Conservation (phyloP, 768 basidiomycete genomes). For the Xerocomellus dryophilus region DNA sequence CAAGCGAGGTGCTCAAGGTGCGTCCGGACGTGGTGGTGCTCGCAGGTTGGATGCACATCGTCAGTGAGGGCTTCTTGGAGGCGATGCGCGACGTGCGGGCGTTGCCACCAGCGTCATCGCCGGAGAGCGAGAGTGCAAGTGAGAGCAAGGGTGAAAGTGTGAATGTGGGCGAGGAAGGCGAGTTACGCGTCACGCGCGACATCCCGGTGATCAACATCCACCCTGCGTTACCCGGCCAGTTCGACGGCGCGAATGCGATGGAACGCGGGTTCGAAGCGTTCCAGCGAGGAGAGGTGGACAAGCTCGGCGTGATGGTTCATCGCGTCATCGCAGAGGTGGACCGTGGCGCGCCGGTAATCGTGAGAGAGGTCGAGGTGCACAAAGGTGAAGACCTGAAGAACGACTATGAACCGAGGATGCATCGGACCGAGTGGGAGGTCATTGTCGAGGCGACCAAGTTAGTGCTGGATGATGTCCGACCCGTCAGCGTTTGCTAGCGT, state of each 20-base stretch:
- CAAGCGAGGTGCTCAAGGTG: slow-evolving; percentile 56
- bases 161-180: slow-evolving; percentile 34
- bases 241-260: slow-evolving; percentile 92
- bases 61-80: slow-evolving; percentile 78
- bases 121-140: background rate
- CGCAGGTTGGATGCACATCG: slow-evolving; percentile 99
- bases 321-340: slow-evolving; percentile 92
- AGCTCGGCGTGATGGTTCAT: slow-evolving; percentile 91
- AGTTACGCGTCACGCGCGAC: slow-evolving; percentile 13
- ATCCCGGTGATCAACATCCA: slow-evolving; percentile 95
- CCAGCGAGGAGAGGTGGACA: slow-evolving; percentile 71
- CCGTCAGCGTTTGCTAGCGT: slow-evolving; percentile 1
- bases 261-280: slow-evolving; percentile 88
- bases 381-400: slow-evolving; percentile 68
- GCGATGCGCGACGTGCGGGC: slow-evolving; percentile 46
- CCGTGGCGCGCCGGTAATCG: slow-evolving; percentile 82
- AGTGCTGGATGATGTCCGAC: slow-evolving; percentile 55
- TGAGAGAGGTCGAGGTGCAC: slow-evolving; percentile 70
- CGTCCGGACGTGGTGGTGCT: slow-evolving; percentile 85
- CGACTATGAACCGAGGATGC: slow-evolving; percentile 70
- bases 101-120: background rate
- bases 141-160: background rate
- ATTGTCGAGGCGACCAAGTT: slow-evolving; percentile 83
- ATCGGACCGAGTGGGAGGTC: slow-evolving; percentile 81
- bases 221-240: slow-evolving; percentile 93